Evolutionary conservation across 2,329 filamentous ascomycete species (phyloP), one percentile per base, ranked within the genome.

Genomic region (Trichoderma guizhouense): DNA sequence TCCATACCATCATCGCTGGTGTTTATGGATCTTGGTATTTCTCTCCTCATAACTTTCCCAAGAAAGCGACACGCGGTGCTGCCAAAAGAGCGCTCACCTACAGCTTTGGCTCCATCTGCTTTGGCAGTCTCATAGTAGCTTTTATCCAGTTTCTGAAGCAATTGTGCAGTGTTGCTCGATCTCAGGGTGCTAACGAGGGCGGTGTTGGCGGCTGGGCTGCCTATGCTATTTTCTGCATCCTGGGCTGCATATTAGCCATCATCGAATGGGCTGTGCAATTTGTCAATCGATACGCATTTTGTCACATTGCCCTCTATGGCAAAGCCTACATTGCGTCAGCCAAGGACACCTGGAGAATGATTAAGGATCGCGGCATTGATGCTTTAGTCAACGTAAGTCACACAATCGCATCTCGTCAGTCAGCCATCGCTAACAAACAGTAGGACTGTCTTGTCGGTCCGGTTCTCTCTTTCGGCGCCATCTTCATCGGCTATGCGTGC

Each of bases 11-110:
- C 28, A 92, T 97, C 72, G 92, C 94, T 0, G 95, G 95, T 0
- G 91, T 97, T 0, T 98, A 97, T 77, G 95, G 94, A 1, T 92
- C 92, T 0, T 98, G 95, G 95, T 98, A 97, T 83, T 98, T 97
- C 80, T 92, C 89, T 74, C 82, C 88, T 0, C 83, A 86, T 71
- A 88, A 90, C 57, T 92, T 93, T 77, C 94, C 95, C 34, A 90
- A 88, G 74, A 90, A 90, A 12, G 91, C 93, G 0, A 98, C 95
- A 0, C 89, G 94, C 14, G 93, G 93, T n/a, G 93, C 95, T 0
- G 88, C 96, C 74, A 91, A 89, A 76, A 90, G 95, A 15, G 89
- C 94, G 1, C 85, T 96, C 73, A 98, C 95, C 1, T 96, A 96
- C 84, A 96, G 92, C 76, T 98, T 98, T 73, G 95, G 95, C 18